phyloP scores from a whole-genome alignment of 2,329 filamentous ascomycete genomes.

The Hypoxylon sp. region DNA sequence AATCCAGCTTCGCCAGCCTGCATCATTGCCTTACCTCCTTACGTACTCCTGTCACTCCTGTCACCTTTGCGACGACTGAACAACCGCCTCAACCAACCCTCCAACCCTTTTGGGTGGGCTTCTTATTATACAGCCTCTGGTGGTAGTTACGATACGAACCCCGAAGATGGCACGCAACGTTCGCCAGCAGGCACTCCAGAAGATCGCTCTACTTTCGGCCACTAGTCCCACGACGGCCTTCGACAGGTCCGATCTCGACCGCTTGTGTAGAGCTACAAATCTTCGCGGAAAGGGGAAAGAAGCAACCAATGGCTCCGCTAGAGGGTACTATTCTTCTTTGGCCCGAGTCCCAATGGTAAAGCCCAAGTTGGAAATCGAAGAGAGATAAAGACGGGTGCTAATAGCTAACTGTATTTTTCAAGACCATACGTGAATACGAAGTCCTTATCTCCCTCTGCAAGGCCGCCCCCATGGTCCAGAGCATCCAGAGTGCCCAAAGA shows the following conservation, averaged over 20 bases:
- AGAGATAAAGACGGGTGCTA: not conserved
- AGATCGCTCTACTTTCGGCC: constrained; percentile 73
- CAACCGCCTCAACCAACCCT: not conserved
- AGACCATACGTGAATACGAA: constrained; percentile 92
- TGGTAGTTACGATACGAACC: constrained; percentile 3
- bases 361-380: constrained; percentile 12
- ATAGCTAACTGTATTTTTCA: constrained; percentile 42
- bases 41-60: too few relatives aligned
- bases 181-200: constrained; percentile 72
- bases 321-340: constrained; percentile 56
- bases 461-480: constrained; percentile 81
- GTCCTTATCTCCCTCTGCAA: constrained; percentile 92
- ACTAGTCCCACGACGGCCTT: constrained; percentile 64
- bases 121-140: not conserved
- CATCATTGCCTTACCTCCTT: constrained; percentile 29
- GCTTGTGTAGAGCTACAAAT: constrained; percentile 69
- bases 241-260: constrained; percentile 72
- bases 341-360: constrained; percentile 71
- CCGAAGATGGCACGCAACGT: constrained; percentile 65
- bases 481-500: constrained; percentile 77
- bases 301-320: constrained; percentile 61
- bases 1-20: constrained; percentile 11
- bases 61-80: constrained; percentile 20
- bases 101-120: not conserved
- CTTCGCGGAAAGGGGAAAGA: constrained; percentile 59